These are phyloP conservation scores for Fusarium piperis DNA, from an alignment of 2,329 filamentous ascomycete genomes.

Conservation along the genomic window DNA sequence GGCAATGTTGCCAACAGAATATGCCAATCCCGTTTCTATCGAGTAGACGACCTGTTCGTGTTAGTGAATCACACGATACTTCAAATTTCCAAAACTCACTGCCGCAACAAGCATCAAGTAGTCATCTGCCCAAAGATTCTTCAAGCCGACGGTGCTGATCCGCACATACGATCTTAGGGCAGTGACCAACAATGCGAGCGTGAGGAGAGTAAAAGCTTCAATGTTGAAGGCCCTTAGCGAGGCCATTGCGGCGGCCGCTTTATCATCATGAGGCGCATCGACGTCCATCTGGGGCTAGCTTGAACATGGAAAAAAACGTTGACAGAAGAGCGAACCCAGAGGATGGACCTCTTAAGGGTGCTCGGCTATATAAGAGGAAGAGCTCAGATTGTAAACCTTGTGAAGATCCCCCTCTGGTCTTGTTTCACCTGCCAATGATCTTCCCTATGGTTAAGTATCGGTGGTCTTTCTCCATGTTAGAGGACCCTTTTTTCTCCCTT, in stretches of 20 bases:
- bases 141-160: constrained; percentile 57
- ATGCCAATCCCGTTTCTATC: constrained; percentile 61
- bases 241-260: constrained; percentile 35
- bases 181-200: constrained; percentile 60
- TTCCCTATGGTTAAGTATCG: neutral
- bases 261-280: constrained; percentile 24
- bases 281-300: constrained; percentile 24
- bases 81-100: constrained; percentile 44
- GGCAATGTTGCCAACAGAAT: constrained; percentile 59
- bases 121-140: constrained; percentile 65
- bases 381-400: neutral
- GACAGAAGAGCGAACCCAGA: neutral
- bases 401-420: neutral
- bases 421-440: neutral
- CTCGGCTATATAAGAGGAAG: constrained; percentile 16
- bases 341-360: neutral
- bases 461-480: neutral
- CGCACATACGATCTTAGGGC: constrained; percentile 61
- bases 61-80: neutral
- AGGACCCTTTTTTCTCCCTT: neutral
- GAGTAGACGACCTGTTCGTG: constrained; percentile 59
- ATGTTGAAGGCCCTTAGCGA: constrained; percentile 42
- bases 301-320: neutral
- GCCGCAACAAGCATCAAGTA: constrained; percentile 66
- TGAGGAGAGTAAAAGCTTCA: constrained; percentile 57